Percentiles rank a stretch among this genome's conserved stretches.
Evolutionary conservation across 345 rosid species (phyloP).

Genomic region (Iberis pinnata): DNA sequence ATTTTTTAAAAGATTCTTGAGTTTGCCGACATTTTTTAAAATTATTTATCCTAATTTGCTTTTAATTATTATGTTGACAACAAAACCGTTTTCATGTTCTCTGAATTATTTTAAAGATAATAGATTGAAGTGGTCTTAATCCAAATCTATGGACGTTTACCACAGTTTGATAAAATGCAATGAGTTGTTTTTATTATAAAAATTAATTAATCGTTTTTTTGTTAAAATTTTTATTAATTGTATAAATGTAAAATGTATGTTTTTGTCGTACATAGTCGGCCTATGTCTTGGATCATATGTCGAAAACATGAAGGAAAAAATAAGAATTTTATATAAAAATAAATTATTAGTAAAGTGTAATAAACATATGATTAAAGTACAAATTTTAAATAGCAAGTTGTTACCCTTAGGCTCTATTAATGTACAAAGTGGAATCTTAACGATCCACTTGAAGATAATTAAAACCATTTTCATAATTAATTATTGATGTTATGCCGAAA

Average conservation of each 20-base stretch:
- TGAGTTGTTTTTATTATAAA: background rate
- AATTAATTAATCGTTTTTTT: too few species aligned
- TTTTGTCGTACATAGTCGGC: slow-evolving; percentile 12
- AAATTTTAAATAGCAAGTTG: slow-evolving; percentile 13
- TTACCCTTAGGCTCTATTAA: background rate
- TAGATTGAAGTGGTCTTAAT: background rate
- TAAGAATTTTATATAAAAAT: background rate
- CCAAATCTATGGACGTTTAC: slow-evolving; percentile 7
- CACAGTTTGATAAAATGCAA: too few species aligned
- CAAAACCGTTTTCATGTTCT: too few species aligned
- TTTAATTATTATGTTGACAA: too few species aligned
- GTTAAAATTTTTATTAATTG: background rate
- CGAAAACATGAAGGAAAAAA: slow-evolving; percentile 5
- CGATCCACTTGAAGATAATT: slow-evolving; percentile 16
- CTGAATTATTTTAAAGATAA: too few species aligned
- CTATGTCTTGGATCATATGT: slow-evolving; percentile 21
- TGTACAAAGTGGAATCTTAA: slow-evolving; percentile 25
- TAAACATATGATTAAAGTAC: slow-evolving; percentile 14
- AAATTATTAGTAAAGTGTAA: background rate
- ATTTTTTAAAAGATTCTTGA: too few species aligned
- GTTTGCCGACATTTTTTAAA: too few species aligned
- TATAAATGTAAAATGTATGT: slow-evolving; percentile 9
- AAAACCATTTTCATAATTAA: background rate
- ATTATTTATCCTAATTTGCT: too few species aligned
- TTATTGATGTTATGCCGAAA: background rate